A percentile compares a stretch with the other conserved stretches of the same genome.
Conservation (phyloP, 192 early-diverging fungal genomes). For the Entomortierella chlamydospora region DNA sequence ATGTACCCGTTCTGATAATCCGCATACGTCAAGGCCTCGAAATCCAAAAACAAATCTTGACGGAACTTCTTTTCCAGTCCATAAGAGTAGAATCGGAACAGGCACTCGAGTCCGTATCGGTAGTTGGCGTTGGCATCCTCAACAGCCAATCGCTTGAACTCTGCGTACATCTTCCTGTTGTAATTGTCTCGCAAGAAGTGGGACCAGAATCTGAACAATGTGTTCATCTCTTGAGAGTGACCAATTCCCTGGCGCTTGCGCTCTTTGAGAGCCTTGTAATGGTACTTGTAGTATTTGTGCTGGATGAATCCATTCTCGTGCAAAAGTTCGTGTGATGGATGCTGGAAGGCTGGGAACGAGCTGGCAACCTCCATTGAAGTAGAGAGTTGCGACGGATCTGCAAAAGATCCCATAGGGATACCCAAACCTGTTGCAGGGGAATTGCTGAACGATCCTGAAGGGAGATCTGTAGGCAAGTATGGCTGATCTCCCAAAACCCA, state of each 20-base stretch:
- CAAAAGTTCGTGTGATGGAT: slow-evolving; percentile 92
- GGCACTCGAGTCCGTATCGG: slow-evolving; percentile 93
- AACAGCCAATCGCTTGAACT: slow-evolving; percentile 90
- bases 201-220: slow-evolving; percentile 96
- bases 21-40: slow-evolving; percentile 82
- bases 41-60: slow-evolving; percentile 87
- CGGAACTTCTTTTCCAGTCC: slow-evolving; percentile 92
- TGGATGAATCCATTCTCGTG: slow-evolving; percentile 96
- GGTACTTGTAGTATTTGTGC: slow-evolving; percentile 95
- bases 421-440: slow-evolving; percentile 19
- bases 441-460: slow-evolving; percentile 18
- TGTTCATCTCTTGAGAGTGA: slow-evolving; percentile 97
- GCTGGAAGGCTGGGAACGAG: slow-evolving; percentile 72
- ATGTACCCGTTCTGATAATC: slow-evolving; percentile 79
- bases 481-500: slow-evolving; percentile 80
- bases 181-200: slow-evolving; percentile 97
- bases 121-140: slow-evolving; percentile 88
- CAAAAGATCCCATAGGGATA: slow-evolving; percentile 23
- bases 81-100: slow-evolving; percentile 97
- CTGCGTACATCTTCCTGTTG: slow-evolving; percentile 91
- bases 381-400: slow-evolving; percentile 34
- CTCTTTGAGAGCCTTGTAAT: slow-evolving; percentile 91
- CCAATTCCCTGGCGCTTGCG: slow-evolving; percentile 90
- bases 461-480: slow-evolving; percentile 49
- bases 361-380: slow-evolving; percentile 64